Percentiles rank a stretch among this genome's conserved stretches.
Evolutionary conservation across 257 asterid species (phyloP).

Genomic region (Petrea volubilis): DNA sequence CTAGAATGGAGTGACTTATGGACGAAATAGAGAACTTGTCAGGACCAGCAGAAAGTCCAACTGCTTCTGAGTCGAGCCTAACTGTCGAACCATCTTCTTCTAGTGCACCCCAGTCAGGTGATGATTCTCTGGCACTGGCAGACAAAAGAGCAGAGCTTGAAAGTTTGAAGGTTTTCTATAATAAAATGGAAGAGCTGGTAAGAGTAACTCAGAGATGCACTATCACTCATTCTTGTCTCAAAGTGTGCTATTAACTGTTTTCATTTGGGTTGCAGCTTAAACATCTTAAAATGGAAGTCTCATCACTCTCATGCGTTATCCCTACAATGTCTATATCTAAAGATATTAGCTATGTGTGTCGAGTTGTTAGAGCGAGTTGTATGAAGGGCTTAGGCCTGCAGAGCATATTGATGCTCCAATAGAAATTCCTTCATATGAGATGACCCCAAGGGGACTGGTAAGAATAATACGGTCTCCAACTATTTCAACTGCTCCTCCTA

Average conservation of each 20-base stretch:
- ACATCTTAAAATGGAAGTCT: too few species aligned
- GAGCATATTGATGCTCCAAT: conserved; percentile 33
- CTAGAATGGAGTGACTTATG: conserved; percentile 47
- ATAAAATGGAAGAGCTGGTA: conserved; percentile 63
- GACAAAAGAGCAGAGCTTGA: conserved; percentile 54
- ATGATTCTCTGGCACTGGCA: conserved; percentile 33
- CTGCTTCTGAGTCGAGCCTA: conserved; percentile 29
- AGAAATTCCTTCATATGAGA: conserved; percentile 45
- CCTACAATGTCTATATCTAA: too few species aligned
- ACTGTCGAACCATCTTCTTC: conserved; percentile 39
- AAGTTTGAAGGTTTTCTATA: conserved; percentile 46
- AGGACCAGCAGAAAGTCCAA: conserved; percentile 12
- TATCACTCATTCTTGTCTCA: neutral
- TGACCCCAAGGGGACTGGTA: conserved; percentile 37
- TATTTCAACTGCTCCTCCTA: conserved; percentile 61
- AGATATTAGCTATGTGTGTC: too few species aligned
- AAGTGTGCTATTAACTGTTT: neutral
- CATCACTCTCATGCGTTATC: too few species aligned
- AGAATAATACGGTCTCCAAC: conserved; percentile 44
- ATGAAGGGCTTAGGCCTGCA: conserved; percentile 38
- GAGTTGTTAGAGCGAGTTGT: conserved; percentile 36
- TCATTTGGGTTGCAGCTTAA: conserved; percentile 54
- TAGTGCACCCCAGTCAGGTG: conserved; percentile 32
- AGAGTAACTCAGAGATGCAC: neutral
- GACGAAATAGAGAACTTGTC: conserved; percentile 30